These are phyloP conservation scores for Aspergillus sp. DNA, from an alignment of 2,329 filamentous ascomycete species.

Conservation along the genomic window DNA sequence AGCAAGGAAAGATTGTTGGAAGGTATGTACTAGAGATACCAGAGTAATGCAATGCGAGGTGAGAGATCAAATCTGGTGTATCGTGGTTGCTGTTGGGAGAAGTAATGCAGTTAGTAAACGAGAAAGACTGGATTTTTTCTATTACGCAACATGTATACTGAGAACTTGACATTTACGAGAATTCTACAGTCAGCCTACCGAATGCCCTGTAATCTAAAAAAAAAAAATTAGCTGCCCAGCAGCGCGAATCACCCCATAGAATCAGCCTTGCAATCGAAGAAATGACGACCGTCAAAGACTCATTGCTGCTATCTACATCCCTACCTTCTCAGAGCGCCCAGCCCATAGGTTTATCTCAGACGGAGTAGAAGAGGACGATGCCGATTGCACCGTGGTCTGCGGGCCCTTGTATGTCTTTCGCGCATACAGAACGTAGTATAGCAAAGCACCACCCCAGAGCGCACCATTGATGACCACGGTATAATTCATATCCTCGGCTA, in stretches of 20 bases:
- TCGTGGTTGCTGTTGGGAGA: background rate
- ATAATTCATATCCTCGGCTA: conserved; percentile 62
- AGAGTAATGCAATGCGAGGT: background rate
- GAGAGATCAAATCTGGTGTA: background rate
- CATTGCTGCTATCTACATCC: background rate
- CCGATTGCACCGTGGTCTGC: conserved; percentile 55
- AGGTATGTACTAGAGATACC: conserved; percentile 5
- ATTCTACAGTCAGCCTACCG: background rate
- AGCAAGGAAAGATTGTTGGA: conserved; percentile 4
- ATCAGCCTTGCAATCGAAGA: background rate
- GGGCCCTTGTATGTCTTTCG: conserved; percentile 65
- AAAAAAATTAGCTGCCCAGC: background rate
- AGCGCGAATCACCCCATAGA: background rate
- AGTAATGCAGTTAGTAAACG: background rate
- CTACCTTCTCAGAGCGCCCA: background rate
- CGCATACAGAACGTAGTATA: conserved; percentile 62
- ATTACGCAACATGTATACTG: background rate
- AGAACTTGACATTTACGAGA: background rate
- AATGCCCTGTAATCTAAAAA: background rate
- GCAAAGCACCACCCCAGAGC: conserved; percentile 60
- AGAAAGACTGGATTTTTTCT: background rate
- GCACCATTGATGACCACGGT: conserved; percentile 63
- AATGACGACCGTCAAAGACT: background rate
- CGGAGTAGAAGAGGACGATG: conserved; percentile 10
- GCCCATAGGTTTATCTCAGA: conserved; percentile 12